Evolutionary conservation across 2,329 filamentous ascomycete species (phyloP).

Genomic region (Ceratocystis albifundus): DNA sequence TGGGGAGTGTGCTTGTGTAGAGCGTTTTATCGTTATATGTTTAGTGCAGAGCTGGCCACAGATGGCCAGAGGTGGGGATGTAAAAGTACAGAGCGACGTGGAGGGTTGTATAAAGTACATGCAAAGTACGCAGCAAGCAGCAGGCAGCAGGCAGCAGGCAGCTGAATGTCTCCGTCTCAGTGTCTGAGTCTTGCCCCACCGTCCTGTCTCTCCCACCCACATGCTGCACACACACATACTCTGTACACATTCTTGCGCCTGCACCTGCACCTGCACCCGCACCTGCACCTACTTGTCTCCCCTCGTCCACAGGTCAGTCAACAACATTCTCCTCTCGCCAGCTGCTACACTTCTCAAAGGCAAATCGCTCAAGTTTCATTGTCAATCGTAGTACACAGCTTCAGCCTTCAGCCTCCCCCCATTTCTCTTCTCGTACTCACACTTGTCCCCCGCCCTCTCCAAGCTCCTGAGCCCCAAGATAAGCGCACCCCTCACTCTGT

Average conservation of each 20-base stretch:
- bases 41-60: too few species aligned
- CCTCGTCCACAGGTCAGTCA: too few species aligned
- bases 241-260: neutral
- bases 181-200: too few species aligned
- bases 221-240: too few species aligned
- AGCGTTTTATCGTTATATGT: neutral
- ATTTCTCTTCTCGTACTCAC: neutral
- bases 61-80: too few species aligned
- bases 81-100: too few species aligned
- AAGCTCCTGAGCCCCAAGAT: neutral
- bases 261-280: neutral
- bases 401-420: neutral
- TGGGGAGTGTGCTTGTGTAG: neutral
- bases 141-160: too few species aligned
- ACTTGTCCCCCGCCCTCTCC: neutral
- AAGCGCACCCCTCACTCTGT: neutral
- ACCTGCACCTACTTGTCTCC: neutral
- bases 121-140: too few species aligned
- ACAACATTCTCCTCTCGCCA: too few species aligned
- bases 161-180: too few species aligned
- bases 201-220: too few species aligned
- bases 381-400: conserved; percentile 1
- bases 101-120: too few species aligned
- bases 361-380: conserved; percentile 9
- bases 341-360: neutral